These are phyloP conservation scores for Iberis pinnata DNA, from an alignment of 345 rosid genomes.

Conservation along the genomic window DNA sequence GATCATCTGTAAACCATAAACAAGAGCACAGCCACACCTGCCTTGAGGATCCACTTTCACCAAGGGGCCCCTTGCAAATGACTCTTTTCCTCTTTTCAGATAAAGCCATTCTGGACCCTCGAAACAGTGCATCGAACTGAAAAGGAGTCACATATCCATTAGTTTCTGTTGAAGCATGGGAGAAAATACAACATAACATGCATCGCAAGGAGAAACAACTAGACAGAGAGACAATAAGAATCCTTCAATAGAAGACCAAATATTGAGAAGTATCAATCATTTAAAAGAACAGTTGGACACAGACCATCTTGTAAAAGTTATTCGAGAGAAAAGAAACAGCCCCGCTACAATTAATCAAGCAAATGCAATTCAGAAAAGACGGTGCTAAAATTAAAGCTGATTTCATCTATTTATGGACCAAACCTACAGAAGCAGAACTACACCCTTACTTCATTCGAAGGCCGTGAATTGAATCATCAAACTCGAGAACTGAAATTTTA, in stretches of 20 bases:
- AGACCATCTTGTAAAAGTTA: not conserved
- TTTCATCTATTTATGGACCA: not conserved
- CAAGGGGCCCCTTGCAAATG: constrained; percentile 76
- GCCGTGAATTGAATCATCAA: constrained; percentile 82
- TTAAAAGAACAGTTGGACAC: not conserved
- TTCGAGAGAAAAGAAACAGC: not conserved
- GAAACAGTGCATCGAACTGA: constrained; percentile 98
- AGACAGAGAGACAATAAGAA: not conserved
- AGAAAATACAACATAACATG: constrained; percentile 1
- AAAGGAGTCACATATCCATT: constrained; percentile 23
- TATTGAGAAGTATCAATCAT: not conserved
- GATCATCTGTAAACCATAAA: constrained; percentile 93
- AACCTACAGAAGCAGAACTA: not conserved
- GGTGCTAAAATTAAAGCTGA: not conserved
- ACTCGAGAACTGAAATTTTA: constrained; percentile 76
- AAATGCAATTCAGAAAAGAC: not conserved
- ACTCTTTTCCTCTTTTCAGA: constrained; percentile 91
- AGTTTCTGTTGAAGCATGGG: not conserved
- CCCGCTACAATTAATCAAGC: not conserved
- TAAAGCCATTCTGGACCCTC: constrained; percentile 95
- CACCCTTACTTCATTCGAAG: constrained; percentile 57
- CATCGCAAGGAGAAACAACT: not conserved
- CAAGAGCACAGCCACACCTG: constrained; percentile 87
- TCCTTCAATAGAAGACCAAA: not conserved
- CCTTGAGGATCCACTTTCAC: constrained; percentile 98